These are phyloP conservation scores for Meira miltonrushii DNA, from an alignment of 1,284 basidiomycete species.

Conservation along the genomic window DNA sequence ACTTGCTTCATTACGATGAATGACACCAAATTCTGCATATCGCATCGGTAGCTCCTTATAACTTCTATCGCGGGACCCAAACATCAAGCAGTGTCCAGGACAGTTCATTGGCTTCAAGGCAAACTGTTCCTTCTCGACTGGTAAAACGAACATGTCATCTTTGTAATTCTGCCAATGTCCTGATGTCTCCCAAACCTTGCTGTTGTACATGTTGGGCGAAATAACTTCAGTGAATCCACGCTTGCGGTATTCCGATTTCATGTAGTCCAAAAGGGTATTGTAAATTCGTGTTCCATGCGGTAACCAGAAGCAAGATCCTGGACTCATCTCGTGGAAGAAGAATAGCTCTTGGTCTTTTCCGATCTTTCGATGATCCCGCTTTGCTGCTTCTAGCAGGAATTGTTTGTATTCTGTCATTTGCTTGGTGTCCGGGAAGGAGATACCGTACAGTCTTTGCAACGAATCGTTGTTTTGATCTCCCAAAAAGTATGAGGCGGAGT, in stretches of 20 bases:
- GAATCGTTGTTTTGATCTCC: slow-evolving; percentile 91
- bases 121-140: slow-evolving; percentile 69
- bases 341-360: slow-evolving; percentile 77
- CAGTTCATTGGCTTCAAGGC: slow-evolving; percentile 89
- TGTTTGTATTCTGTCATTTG: slow-evolving; percentile 92
- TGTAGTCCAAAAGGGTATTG: slow-evolving; percentile 83
- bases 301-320: slow-evolving; percentile 93
- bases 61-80: slow-evolving; percentile 85
- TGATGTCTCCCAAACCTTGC: slow-evolving; percentile 95
- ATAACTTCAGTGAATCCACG: slow-evolving; percentile 64
- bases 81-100: slow-evolving; percentile 94
- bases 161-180: slow-evolving; percentile 87
- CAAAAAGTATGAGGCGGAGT: slow-evolving; percentile 62
- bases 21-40: slow-evolving; percentile 96
- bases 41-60: slow-evolving; percentile 95
- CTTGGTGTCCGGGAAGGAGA: slow-evolving; percentile 98
- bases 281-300: slow-evolving; percentile 96
- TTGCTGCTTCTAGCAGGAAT: slow-evolving; percentile 92
- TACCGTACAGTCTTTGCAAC: slow-evolving; percentile 93
- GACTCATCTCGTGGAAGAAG: slow-evolving; percentile 95
- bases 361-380: slow-evolving; percentile 85
- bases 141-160: slow-evolving; percentile 93
- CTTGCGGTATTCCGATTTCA: slow-evolving; percentile 58
- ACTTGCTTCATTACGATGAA: slow-evolving; percentile 94
- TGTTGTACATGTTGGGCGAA: slow-evolving; percentile 95